Conservation (phyloP, 2,329 filamentous ascomycete genomes). For the Penicillium occitanis region DNA sequence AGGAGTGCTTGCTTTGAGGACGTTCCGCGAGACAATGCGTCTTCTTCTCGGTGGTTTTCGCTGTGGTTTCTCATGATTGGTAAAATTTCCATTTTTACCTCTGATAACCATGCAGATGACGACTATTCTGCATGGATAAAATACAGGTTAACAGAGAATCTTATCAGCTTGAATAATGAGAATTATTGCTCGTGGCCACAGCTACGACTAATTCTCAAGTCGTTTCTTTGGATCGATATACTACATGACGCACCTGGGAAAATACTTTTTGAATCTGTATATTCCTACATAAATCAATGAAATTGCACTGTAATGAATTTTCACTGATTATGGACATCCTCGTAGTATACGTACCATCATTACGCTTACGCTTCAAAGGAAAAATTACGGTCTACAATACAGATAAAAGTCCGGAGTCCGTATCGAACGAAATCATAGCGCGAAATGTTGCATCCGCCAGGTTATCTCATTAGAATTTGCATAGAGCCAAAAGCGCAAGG, state of each 20-base stretch:
- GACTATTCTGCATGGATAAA: neutral
- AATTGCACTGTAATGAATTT: neutral
- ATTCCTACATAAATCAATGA: neutral
- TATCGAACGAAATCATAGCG: slow-evolving; percentile 9
- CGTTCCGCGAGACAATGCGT: neutral
- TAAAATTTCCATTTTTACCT: neutral
- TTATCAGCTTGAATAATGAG: neutral
- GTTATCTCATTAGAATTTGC: slow-evolving; percentile 22
- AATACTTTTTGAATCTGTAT: neutral
- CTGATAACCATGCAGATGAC: neutral
- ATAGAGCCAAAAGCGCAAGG: slow-evolving; percentile 21
- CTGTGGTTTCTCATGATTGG: neutral
- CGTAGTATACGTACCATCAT: neutral
- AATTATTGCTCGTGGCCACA: neutral
- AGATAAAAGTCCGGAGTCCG: neutral
- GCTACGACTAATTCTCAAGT: neutral
- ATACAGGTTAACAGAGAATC: neutral
- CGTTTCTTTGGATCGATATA: neutral
- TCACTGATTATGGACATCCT: neutral
- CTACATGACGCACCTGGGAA: neutral
- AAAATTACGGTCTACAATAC: neutral
- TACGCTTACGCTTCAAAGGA: neutral
- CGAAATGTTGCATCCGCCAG: slow-evolving; percentile 14
- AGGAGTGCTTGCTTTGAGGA: neutral
- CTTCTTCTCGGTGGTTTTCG: neutral